phyloP scores from a whole-genome alignment of 495 filamentous ascomycete genomes.

The Penicillium paradoxum region DNA sequence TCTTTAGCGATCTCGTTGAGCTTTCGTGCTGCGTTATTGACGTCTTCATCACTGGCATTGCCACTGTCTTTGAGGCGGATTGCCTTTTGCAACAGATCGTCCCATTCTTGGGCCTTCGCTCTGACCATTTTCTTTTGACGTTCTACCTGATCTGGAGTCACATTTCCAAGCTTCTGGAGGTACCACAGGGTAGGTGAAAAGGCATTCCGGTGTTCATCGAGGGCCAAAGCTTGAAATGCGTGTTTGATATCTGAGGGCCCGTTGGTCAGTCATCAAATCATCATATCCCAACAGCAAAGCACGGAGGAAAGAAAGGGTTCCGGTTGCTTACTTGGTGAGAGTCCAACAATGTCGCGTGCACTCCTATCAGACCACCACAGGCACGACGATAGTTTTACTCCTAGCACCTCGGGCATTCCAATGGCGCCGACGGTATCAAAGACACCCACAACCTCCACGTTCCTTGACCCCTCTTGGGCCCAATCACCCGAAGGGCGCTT shows the following conservation, averaged over 20 bases:
- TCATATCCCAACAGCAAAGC: not conserved
- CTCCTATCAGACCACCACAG: not conserved
- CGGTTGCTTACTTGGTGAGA: slow-evolving; percentile 14
- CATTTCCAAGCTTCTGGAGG: slow-evolving; percentile 21
- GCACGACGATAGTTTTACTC: slow-evolving; percentile 13
- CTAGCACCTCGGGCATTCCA: slow-evolving; percentile 22
- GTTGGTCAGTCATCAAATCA: slow-evolving; percentile 5
- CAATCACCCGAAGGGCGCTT: slow-evolving; percentile 10
- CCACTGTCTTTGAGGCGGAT: slow-evolving; percentile 9
- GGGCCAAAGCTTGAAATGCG: slow-evolving; percentile 56
- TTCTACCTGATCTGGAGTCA: slow-evolving; percentile 10
- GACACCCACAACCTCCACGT: slow-evolving; percentile 51
- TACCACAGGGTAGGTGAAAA: slow-evolving; percentile 55
- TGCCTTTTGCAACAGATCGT: not conserved
- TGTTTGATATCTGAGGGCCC: slow-evolving; percentile 42
- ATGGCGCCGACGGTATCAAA: slow-evolving; percentile 55
- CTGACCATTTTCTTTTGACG: slow-evolving; percentile 1
- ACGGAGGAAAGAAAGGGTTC: not conserved
- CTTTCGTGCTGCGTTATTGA: slow-evolving; percentile 9
- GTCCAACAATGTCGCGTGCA: slow-evolving; percentile 1
- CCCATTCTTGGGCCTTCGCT: slow-evolving; percentile 1
- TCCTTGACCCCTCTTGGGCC: slow-evolving; percentile 14
- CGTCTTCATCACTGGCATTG: slow-evolving; percentile 7
- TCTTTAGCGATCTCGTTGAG: slow-evolving; percentile 10
- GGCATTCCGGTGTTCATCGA: slow-evolving; percentile 51